Percentiles rank a stretch among this genome's conserved stretches.
These are phyloP conservation scores for Hypoxylon subgilvum DNA, from an alignment of 495 filamentous ascomycete species.

Conservation along the genomic window DNA sequence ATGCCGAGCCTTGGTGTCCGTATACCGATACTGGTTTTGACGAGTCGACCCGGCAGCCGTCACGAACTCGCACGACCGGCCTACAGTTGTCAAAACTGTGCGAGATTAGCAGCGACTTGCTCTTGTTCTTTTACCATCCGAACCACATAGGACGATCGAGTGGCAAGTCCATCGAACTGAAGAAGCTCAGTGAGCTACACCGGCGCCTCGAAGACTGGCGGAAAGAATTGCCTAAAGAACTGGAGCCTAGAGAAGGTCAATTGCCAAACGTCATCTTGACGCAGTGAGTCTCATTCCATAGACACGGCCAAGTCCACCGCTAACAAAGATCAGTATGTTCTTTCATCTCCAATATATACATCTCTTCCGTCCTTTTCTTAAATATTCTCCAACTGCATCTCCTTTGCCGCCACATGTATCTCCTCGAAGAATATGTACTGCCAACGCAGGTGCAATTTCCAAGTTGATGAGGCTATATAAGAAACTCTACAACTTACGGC, in stretches of 20 bases:
- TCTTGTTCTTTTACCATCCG: conserved; percentile 90
- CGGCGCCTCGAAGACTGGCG: conserved; percentile 91
- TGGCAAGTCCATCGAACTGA: conserved; percentile 73
- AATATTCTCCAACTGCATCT: conserved; percentile 79
- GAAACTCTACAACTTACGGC: conserved; percentile 83
- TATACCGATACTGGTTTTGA: conserved; percentile 84
- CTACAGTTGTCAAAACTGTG: conserved; percentile 82
- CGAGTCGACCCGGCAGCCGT: conserved; percentile 74
- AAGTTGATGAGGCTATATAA: conserved; percentile 93
- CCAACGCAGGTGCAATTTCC: conserved; percentile 85
- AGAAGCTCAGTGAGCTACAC: conserved; percentile 90
- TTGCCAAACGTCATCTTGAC: conserved; percentile 88
- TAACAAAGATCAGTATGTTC: conserved; percentile 75
- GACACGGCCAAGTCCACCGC: not conserved
- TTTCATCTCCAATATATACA: conserved; percentile 96
- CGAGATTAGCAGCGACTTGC: conserved; percentile 90
- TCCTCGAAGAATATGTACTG: conserved; percentile 86
- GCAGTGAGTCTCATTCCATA: conserved; percentile 72
- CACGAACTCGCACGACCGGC: conserved; percentile 80
- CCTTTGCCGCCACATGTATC: conserved; percentile 88
- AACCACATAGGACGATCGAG: conserved; percentile 63
- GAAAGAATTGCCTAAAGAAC: conserved; percentile 80
- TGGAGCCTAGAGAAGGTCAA: conserved; percentile 88
- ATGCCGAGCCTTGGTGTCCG: conserved; percentile 82
- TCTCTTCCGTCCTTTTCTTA: conserved; percentile 93